These are phyloP conservation scores for Pugionium dolabratum DNA, from an alignment of 345 rosid species.

Conservation along the genomic window DNA sequence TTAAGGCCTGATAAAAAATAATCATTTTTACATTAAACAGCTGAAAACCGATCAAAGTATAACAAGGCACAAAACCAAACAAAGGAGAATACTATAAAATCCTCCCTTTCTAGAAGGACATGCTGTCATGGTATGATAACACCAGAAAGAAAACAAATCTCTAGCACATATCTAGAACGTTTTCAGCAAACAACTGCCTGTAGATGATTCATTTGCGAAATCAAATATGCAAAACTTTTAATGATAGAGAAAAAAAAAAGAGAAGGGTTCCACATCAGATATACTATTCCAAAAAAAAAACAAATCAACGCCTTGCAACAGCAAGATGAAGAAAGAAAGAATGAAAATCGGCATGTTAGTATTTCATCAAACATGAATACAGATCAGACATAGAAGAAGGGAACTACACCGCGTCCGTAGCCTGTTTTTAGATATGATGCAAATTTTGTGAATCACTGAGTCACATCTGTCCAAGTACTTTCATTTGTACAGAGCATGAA, in stretches of 20 bases:
- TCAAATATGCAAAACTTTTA: background rate
- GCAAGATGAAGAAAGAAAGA: too few relatives aligned
- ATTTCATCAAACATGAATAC: too few relatives aligned
- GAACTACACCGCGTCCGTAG: too few relatives aligned
- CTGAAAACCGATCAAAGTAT: conserved; percentile 1
- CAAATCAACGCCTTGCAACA: too few relatives aligned
- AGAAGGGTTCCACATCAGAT: background rate
- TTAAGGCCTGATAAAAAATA: conserved; percentile 57
- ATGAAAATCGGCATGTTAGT: too few relatives aligned
- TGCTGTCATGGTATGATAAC: too few relatives aligned
- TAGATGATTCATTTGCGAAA: conserved; percentile 9
- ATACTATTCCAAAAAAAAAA: background rate
- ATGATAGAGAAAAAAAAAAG: background rate
- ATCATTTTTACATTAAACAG: background rate
- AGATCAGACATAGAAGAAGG: too few relatives aligned
- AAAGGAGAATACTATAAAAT: conserved; percentile 3
- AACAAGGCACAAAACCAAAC: conserved; percentile 1
- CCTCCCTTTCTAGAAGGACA: background rate
- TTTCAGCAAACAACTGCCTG: background rate
- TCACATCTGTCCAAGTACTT: too few relatives aligned
- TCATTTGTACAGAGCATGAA: background rate
- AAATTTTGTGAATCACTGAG: too few relatives aligned
- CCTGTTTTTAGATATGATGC: background rate
- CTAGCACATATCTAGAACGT: background rate
- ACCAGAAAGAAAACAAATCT: too few relatives aligned